A percentile compares a stretch with the other conserved stretches of the same genome.
phyloP scores from a whole-genome alignment of 352 stramenopile genomes.

The Globisporangium ultimum region DNA sequence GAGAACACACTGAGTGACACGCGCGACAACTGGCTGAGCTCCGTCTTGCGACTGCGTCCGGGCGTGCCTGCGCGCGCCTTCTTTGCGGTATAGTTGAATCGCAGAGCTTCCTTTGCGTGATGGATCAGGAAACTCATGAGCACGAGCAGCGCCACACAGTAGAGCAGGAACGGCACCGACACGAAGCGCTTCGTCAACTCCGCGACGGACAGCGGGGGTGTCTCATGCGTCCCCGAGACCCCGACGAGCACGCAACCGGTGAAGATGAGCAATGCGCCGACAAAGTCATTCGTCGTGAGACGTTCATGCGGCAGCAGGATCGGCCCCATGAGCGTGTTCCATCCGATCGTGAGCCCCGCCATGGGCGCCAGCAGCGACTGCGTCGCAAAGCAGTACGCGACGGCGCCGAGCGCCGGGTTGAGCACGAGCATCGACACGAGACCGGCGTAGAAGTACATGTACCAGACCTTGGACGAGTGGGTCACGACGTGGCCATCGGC shows the following conservation, averaged over 20 bases:
- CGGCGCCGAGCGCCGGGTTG: conserved; percentile 58
- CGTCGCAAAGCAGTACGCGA: conserved; percentile 76
- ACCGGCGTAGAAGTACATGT: conserved; percentile 67
- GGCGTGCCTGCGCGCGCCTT: conserved; percentile 14
- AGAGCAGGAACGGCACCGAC: conserved; percentile 63
- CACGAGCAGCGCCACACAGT: conserved; percentile 36
- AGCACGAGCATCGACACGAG: conserved; percentile 74
- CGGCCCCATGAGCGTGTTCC: conserved; percentile 78
- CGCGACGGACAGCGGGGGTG: conserved; percentile 54
- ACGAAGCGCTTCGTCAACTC: conserved; percentile 49
- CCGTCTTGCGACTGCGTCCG: conserved; percentile 21
- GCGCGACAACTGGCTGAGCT: conserved; percentile 35
- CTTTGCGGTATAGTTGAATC: conserved; percentile 26
- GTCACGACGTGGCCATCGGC: conserved; percentile 6
- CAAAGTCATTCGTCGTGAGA: conserved; percentile 70
- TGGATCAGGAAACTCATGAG: conserved; percentile 52
- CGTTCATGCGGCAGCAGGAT: conserved; percentile 66
- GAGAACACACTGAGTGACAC: conserved; percentile 64
- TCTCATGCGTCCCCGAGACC: conserved; percentile 63
- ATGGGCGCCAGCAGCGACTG: conserved; percentile 82
- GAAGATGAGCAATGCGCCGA: conserved; percentile 76
- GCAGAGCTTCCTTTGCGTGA: conserved; percentile 50
- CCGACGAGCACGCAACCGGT: conserved; percentile 71
- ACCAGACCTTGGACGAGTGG: conserved; percentile 29
- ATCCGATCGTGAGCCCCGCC: conserved; percentile 77